Base-by-base conservation (phyloP, 2,329 filamentous ascomycete genomes). In the Neoascochyta sp. region DNA sequence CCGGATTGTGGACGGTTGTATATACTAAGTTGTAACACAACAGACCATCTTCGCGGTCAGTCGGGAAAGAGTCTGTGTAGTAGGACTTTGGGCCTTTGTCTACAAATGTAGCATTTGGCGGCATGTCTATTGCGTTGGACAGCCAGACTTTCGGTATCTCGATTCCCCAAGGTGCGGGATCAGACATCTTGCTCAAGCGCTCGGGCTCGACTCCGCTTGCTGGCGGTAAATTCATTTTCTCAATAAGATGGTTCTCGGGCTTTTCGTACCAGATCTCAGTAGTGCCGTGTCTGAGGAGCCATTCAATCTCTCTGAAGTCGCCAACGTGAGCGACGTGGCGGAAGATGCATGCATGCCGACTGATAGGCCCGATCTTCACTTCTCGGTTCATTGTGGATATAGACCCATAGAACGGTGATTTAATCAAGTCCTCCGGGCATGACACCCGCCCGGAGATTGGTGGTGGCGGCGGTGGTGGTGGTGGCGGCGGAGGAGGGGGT, bases 211-310 rank as follows among this genome's bases (percentile, higher is more conserved):
- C n/a, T n/a, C n/a, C n/a, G n/a, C n/a, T n/a, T n/a, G n/a, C n/a
- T n/a, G n/a, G n/a, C n/a, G n/a, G n/a, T n/a, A n/a, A n/a, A n/a
- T 22, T 36, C 27, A 50, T 43, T 2, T 36, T 37, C 24, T 34
- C 29, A 1, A 56, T 27, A 9, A 38, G 24, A 3, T 36, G 14
- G 14, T 32, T 41, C 5, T 21, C 35, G 0, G 56, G 56, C 28
- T 54, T 58, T 24, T 48, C 36, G 15, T 62, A 59, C 57, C 59
- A 63, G 0, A 39, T 18, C 5, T 54, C 54, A 1, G 54, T 44
- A 4, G 20, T 34, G 1, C 45, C 54, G 23, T 47, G 28, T 22
- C 51, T 36, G 1, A 63, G 14, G 3, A 62, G 32, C 57, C 57
- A 63, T 7, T 37, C 32, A 18, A 50, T 36, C 17, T 60, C 47